Conservation (phyloP, 2,329 filamentous ascomycete species). For the Pseudopyricularia cyperi region DNA sequence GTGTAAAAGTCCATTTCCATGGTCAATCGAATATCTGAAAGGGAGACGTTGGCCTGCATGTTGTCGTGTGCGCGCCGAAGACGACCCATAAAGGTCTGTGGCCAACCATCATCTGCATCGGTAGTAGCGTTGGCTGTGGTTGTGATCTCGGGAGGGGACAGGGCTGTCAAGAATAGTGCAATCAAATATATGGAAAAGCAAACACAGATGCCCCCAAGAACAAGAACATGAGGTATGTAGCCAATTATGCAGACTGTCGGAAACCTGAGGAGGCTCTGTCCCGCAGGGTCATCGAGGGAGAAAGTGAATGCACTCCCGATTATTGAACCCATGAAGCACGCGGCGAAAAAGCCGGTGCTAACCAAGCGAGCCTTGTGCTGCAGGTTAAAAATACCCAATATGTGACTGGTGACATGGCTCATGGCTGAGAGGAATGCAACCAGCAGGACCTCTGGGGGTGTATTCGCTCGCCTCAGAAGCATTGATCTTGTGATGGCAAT, state of each 20-base stretch:
- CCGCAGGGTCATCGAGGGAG: slow-evolving; percentile 43
- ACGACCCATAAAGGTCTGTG: slow-evolving; percentile 40
- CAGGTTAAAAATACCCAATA: slow-evolving; percentile 67
- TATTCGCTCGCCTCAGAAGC: slow-evolving; percentile 72
- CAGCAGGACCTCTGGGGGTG: slow-evolving; percentile 75
- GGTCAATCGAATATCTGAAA: slow-evolving; percentile 67
- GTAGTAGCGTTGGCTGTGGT: slow-evolving; percentile 28
- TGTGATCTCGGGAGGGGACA: slow-evolving; percentile 18
- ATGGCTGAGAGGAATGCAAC: slow-evolving; percentile 80
- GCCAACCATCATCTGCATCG: slow-evolving; percentile 3
- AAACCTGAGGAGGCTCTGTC: slow-evolving; percentile 65
- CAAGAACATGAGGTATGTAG: slow-evolving; percentile 86
- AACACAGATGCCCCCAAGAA: slow-evolving; percentile 62
- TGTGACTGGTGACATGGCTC: slow-evolving; percentile 76
- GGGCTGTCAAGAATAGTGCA: slow-evolving; percentile 62
- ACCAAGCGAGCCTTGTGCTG: slow-evolving; percentile 70
- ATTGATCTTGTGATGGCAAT: slow-evolving; percentile 47
- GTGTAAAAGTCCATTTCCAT: slow-evolving; percentile 95
- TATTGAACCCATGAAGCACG: slow-evolving; percentile 81
- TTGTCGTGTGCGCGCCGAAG: slow-evolving; percentile 66
- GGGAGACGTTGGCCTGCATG: slow-evolving; percentile 80
- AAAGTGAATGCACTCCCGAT: slow-evolving; percentile 59
- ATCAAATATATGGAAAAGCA: slow-evolving; percentile 68
- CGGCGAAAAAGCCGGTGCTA: slow-evolving; percentile 79
- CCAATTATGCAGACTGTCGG: slow-evolving; percentile 92